These are phyloP conservation scores for Aspergillus leporis DNA, from an alignment of 495 filamentous ascomycete genomes.

Conservation along the genomic window DNA sequence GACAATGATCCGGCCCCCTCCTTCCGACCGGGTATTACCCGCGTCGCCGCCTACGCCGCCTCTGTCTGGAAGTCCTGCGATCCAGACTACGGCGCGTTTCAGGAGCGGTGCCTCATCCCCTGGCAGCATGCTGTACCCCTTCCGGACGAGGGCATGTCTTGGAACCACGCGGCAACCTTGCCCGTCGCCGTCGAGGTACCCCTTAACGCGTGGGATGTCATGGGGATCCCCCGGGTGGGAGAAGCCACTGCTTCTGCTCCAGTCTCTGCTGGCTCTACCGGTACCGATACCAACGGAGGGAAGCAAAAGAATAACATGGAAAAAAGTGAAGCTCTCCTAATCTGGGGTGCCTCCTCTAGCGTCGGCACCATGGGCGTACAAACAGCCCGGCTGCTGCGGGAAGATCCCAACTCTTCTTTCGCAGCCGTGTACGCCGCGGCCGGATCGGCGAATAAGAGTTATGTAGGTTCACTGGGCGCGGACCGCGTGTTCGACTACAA, in stretches of 20 bases:
- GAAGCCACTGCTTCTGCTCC: constrained; percentile 15
- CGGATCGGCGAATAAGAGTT: constrained; percentile 43
- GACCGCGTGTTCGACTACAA: constrained; percentile 52
- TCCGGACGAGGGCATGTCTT: constrained; percentile 36
- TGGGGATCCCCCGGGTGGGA: constrained; percentile 28
- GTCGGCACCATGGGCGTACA: constrained; percentile 49
- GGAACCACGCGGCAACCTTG: constrained; percentile 46
- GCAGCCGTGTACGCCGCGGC: constrained; percentile 48
- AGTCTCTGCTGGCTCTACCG: not conserved
- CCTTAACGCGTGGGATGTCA: constrained; percentile 31
- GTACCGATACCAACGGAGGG: constrained; percentile 1
- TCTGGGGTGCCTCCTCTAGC: constrained; percentile 52
- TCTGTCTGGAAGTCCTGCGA: constrained; percentile 35
- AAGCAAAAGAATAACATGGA: not conserved
- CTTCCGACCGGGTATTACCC: constrained; percentile 40
- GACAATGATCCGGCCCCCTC: constrained; percentile 4
- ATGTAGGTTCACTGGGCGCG: constrained; percentile 48
- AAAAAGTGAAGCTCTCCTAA: constrained; percentile 35
- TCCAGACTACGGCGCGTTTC: constrained; percentile 50
- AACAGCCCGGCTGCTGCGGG: constrained; percentile 35
- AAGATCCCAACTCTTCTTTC: constrained; percentile 31
- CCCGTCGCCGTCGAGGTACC: constrained; percentile 42
- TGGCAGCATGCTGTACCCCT: constrained; percentile 38
- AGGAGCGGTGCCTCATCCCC: constrained; percentile 41
- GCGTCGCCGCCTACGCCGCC: constrained; percentile 43